Conservation (phyloP, 306 rosid species). For the Malus orientalis region DNA sequence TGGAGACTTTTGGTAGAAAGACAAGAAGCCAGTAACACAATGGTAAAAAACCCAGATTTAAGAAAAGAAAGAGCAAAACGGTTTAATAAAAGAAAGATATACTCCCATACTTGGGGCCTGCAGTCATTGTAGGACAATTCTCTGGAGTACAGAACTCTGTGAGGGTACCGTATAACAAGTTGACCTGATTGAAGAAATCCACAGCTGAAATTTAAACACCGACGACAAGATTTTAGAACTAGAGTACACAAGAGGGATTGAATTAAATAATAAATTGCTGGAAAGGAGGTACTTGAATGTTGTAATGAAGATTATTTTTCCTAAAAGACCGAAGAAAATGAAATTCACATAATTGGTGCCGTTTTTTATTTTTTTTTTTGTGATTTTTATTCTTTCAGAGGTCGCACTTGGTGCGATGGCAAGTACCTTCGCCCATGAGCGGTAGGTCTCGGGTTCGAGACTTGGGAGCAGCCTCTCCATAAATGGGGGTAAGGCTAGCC, state of each 20-base stretch:
- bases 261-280: neutral
- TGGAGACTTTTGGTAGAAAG: neutral
- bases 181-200: constrained; percentile 99
- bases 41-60: constrained; percentile 5
- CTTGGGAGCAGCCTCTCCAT: too few relatives aligned
- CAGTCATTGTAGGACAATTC: constrained; percentile 98
- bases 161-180: constrained; percentile 95
- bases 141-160: constrained; percentile 95
- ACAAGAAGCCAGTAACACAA: neutral
- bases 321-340: constrained; percentile 2
- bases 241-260: neutral
- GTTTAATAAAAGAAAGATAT: constrained; percentile 3
- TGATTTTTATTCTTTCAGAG: neutral
- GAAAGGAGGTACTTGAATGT: neutral
- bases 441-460: too few relatives aligned
- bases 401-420: too few relatives aligned
- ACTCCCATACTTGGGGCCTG: constrained; percentile 91
- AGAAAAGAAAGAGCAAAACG: constrained; percentile 4
- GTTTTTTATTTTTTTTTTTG: neutral
- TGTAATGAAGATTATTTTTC: neutral
- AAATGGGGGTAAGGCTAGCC: too few relatives aligned
- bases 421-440: too few relatives aligned
- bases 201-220: constrained; percentile 65
- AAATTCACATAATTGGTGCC: neutral
- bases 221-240: constrained; percentile 26